Evolutionary conservation across 2,329 filamentous ascomycete genomes (phyloP).

Genomic region (Nannizziopsis arthrosporioides): DNA sequence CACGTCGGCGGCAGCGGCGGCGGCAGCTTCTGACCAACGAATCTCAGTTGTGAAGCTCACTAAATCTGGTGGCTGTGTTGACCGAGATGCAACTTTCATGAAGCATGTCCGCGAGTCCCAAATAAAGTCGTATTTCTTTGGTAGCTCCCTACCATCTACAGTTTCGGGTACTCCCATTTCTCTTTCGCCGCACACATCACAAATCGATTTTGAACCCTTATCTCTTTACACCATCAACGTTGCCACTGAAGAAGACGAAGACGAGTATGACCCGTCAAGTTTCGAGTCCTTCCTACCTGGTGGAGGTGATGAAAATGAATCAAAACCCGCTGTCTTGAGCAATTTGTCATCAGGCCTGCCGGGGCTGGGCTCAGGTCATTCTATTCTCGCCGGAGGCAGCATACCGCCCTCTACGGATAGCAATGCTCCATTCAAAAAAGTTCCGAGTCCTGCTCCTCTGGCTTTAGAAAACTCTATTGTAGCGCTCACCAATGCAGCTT

Average conservation of each 20-base stretch:
- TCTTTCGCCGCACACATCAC: slow-evolving; percentile 77
- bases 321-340: slow-evolving; percentile 4
- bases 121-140: slow-evolving; percentile 92
- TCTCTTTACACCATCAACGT: slow-evolving; percentile 60
- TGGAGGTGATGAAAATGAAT: slow-evolving; percentile 21
- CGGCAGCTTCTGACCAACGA: slow-evolving; percentile 46
- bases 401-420: background rate
- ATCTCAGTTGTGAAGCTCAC: slow-evolving; percentile 68
- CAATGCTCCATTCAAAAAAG: slow-evolving; percentile 42
- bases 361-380: slow-evolving; percentile 12
- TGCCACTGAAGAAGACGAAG: slow-evolving; percentile 41
- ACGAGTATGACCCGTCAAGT: slow-evolving; percentile 26
- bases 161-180: slow-evolving; percentile 48
- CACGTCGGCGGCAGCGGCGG: slow-evolving; percentile 34
- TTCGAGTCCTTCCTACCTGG: slow-evolving; percentile 29
- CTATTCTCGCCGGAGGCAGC: background rate
- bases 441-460: slow-evolving; percentile 49
- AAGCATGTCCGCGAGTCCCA: slow-evolving; percentile 61
- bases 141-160: slow-evolving; percentile 43
- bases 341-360: slow-evolving; percentile 10
- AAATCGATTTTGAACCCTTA: slow-evolving; percentile 63
- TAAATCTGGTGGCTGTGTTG: slow-evolving; percentile 74
- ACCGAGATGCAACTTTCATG: slow-evolving; percentile 62
- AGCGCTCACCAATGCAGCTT: slow-evolving; percentile 67
- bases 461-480: slow-evolving; percentile 67